Evolutionary conservation across 495 filamentous ascomycete genomes (phyloP), one percentile per base, ranked within the genome.

Genomic region (Tirmania nivea): DNA sequence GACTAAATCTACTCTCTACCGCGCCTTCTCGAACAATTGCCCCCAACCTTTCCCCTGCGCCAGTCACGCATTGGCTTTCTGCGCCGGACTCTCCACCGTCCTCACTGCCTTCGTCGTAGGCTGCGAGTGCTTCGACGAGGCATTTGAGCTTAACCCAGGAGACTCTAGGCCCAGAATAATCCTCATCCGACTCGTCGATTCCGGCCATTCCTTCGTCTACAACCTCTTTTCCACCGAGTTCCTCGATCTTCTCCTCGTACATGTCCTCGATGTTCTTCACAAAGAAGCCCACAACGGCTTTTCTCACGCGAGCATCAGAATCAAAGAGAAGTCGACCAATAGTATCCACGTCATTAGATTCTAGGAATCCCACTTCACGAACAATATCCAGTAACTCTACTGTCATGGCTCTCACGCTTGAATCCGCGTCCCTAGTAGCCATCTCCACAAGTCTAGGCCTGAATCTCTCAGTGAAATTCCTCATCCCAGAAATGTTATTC

Each of bases 71-170:
- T 5, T 70, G 69, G 47, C 70, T 62, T 57, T 73, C 57, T 58
- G 71, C 65, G 55, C 58, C 49, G 42, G 59, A 55, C 16, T 60
- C 61, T 19, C 58, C 55, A 42, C 65, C 69, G 34, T 73, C 72
- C 34, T 72, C 69, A 49, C 72, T 71, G 21, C 71, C 66, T 1
- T 70, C 69, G 60, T 92, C 84, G 56, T 94, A 96, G 5, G 75
- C 70, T 14, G 79, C 72, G n/a, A 97, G 71, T 12, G 82, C 78
- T 63, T 94, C 87, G 0, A 78, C 83, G 5, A 97, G 73, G 54
- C 82, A 86, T 68, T 96, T 97, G 59, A 87, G 79, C 59, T 81
- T 85, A 54, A 96, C 76, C 90, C 90, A 97, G 19, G 79, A 78
- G 47, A 77, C 70, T 60, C 83, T 79, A 0, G 87, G 84, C 0